Evolutionary conservation across 2,329 filamentous ascomycete species (phyloP).

Genomic region (Fusarium tuaranense): DNA sequence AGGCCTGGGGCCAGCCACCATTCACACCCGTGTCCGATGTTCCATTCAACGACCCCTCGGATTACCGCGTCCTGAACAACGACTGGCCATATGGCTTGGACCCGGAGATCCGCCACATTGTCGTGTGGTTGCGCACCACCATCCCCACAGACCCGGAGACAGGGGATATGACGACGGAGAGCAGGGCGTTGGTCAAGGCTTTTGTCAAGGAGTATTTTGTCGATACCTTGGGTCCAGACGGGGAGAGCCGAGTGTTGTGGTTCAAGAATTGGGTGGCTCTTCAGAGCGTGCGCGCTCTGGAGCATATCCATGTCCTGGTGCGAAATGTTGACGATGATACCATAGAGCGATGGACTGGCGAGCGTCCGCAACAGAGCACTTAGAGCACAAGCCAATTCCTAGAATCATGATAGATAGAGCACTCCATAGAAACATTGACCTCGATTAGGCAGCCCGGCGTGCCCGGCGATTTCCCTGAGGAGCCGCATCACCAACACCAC

Average conservation of each 20-base stretch:
- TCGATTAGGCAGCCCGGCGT: conserved; percentile 62
- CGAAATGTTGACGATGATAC: conserved; percentile 64
- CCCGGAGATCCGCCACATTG: conserved; percentile 78
- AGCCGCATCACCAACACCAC: conserved; percentile 48
- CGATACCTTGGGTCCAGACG: conserved; percentile 62
- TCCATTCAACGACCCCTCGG: conserved; percentile 66
- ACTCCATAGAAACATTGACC: conserved; percentile 11
- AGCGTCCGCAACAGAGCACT: conserved; percentile 54
- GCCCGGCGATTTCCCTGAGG: conserved; percentile 65
- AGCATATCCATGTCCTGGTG: conserved; percentile 88
- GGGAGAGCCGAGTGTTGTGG: conserved; percentile 75
- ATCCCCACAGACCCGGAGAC: conserved; percentile 78
- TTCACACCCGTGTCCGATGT: conserved; percentile 63
- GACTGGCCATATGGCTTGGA: conserved; percentile 93
- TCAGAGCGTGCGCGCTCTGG: conserved; percentile 87
- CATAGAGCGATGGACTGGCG: conserved; percentile 65
- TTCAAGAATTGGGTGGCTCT: conserved; percentile 94
- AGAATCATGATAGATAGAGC: conserved; percentile 12
- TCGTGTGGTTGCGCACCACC: conserved; percentile 90
- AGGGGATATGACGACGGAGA: conserved; percentile 78
- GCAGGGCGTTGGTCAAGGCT: conserved; percentile 70
- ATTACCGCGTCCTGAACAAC: conserved; percentile 81
- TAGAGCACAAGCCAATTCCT: conserved; percentile 15
- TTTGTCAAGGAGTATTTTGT: conserved; percentile 80
- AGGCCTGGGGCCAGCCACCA: conserved; percentile 72